Evolutionary conservation across 2,329 filamentous ascomycete species (phyloP).

Genomic region (Helotiales sp.): DNA sequence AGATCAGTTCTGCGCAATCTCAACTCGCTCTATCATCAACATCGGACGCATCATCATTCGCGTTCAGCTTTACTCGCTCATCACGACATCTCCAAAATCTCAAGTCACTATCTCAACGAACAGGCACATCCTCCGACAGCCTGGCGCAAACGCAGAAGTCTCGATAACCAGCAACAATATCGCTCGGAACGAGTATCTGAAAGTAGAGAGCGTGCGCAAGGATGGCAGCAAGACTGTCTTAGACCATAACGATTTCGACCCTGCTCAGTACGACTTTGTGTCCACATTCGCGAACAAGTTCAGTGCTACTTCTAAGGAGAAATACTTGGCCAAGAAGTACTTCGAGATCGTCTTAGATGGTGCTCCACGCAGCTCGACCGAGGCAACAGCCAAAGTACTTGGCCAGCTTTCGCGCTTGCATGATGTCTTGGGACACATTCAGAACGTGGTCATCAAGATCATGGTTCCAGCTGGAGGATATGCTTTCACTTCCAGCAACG

Average conservation of each 20-base stretch:
- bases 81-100: neutral
- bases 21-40: no score
- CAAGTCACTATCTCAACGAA: neutral
- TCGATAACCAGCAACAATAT: neutral
- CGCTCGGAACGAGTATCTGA: neutral
- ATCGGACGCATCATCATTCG: neutral
- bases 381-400: no score
- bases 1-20: no score
- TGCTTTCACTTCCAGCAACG: no score
- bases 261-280: neutral
- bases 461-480: no score
- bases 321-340: neutral
- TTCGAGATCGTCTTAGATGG: neutral
- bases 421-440: no score
- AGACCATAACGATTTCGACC: neutral
- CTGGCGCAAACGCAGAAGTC: neutral
- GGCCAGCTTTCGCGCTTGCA: no score
- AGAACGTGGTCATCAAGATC: no score
- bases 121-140: neutral
- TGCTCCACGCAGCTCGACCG: no score
- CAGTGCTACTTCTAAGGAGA: neutral
- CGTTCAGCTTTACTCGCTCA: neutral
- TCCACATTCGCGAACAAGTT: neutral
- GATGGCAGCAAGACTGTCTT: neutral
- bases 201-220: neutral